phyloP scores from a whole-genome alignment of 2,329 filamentous ascomycete species.

The Harringtonia aguacate region DNA sequence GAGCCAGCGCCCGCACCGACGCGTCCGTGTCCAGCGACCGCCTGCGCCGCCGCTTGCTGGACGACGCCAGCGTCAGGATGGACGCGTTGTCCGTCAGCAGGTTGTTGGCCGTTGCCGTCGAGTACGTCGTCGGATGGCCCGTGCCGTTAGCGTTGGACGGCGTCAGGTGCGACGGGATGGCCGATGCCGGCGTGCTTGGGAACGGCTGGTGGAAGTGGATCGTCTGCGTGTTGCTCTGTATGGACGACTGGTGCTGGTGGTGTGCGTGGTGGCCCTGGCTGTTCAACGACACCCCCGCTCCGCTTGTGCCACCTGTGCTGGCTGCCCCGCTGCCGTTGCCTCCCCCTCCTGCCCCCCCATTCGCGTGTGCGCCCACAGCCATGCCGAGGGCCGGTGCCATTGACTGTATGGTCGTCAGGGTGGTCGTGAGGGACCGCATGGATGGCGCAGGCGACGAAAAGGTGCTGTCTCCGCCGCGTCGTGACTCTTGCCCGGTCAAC shows the following conservation, averaged over 20 bases:
- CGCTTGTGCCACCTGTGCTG: constrained; percentile 24
- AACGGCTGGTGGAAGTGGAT: constrained; percentile 58
- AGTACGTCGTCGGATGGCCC: constrained; percentile 59
- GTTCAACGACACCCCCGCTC: constrained; percentile 25
- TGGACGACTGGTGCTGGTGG: constrained; percentile 31
- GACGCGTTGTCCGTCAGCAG: constrained; percentile 77
- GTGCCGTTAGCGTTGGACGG: constrained; percentile 20
- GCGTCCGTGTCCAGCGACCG: constrained; percentile 79
- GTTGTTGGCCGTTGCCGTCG: constrained; percentile 70
- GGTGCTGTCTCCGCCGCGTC: constrained; percentile 62
- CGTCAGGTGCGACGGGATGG: constrained; percentile 60
- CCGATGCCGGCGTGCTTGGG: constrained; percentile 54
- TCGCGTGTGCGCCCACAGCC: constrained; percentile 11
- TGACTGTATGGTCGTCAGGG: constrained; percentile 77
- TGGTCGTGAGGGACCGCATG: constrained; percentile 70
- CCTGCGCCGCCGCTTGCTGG: constrained; percentile 65
- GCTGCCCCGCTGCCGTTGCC: constrained; percentile 14
- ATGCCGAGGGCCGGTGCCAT: constrained; percentile 40
- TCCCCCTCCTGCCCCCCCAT: constrained; percentile 28
- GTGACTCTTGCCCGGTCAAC: constrained; percentile 51
- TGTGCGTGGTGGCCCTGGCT: constrained; percentile 19
- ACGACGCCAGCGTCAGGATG: constrained; percentile 74
- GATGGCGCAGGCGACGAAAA: constrained; percentile 78
- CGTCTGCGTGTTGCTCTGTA: constrained; percentile 26
- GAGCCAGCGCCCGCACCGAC: constrained; percentile 73